phyloP scores from a whole-genome alignment of 768 basidiomycete genomes.

The Butyriboletus loyo region DNA sequence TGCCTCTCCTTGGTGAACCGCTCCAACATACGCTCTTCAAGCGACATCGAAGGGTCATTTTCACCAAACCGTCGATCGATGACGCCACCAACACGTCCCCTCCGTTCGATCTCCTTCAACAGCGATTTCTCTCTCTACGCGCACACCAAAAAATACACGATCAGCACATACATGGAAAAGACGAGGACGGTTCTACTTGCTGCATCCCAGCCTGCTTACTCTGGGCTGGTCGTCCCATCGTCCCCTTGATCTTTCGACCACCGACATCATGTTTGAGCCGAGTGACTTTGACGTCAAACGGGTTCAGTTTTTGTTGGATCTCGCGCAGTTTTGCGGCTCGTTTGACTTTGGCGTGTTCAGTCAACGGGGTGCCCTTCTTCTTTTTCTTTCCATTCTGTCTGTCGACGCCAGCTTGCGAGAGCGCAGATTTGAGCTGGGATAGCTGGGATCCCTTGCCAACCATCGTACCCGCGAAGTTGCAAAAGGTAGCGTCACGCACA shows the following conservation, averaged over 20 bases:
- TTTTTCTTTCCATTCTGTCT: conserved; percentile 65
- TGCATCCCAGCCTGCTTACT: conserved; percentile 91
- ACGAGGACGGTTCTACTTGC: conserved; percentile 50
- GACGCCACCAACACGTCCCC: conserved; percentile 81
- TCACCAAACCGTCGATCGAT: conserved; percentile 96
- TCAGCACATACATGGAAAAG: conserved; percentile 4
- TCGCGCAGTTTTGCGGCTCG: conserved; percentile 74
- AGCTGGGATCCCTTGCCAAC: conserved; percentile 89
- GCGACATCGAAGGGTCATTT: conserved; percentile 85
- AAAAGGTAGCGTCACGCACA: not conserved
- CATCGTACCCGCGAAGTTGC: not conserved
- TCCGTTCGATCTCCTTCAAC: conserved; percentile 82
- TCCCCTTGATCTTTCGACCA: conserved; percentile 81
- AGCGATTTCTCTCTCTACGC: conserved; percentile 79
- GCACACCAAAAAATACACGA: not conserved
- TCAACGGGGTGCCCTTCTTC: conserved; percentile 52
- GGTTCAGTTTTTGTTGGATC: conserved; percentile 85
- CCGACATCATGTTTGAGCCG: conserved; percentile 92
- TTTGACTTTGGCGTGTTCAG: conserved; percentile 81
- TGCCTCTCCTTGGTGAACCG: conserved; percentile 92
- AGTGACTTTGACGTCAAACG: conserved; percentile 91
- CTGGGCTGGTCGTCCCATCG: conserved; percentile 77
- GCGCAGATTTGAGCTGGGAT: conserved; percentile 82
- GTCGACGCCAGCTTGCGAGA: conserved; percentile 76
- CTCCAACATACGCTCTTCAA: conserved; percentile 96